phyloP scores from a whole-genome alignment of 2,329 filamentous ascomycete species.

The Daldinia sp. region DNA sequence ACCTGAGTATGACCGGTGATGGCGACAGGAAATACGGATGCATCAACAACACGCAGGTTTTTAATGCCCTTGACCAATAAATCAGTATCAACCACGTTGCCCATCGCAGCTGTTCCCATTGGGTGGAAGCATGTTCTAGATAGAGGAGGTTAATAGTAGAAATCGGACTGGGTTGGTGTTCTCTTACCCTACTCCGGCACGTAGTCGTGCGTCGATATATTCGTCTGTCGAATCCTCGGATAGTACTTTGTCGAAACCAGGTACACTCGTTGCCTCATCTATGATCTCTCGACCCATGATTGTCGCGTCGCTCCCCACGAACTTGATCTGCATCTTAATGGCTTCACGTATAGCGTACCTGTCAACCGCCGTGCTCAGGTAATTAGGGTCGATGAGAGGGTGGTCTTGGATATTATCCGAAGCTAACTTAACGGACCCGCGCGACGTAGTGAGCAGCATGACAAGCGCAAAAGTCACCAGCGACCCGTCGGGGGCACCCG shows the following conservation, averaged over 20 bases:
- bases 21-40: conserved; percentile 52
- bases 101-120: conserved; percentile 50
- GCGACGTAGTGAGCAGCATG: conserved; percentile 48
- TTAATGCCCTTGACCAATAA: conserved; percentile 54
- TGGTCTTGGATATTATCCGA: conserved; percentile 33
- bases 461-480: conserved; percentile 31
- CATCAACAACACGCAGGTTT: conserved; percentile 55
- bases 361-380: conserved; percentile 49
- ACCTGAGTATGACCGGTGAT: conserved; percentile 62
- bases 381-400: conserved; percentile 50
- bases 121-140: conserved; percentile 48
- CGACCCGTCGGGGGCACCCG: conserved; percentile 28
- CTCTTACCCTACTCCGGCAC: conserved; percentile 29
- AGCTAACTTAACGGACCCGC: conserved; percentile 46
- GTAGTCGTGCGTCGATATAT: conserved; percentile 34
- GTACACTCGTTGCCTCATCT: conserved; percentile 42
- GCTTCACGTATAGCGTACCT: conserved; percentile 49
- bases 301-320: conserved; percentile 40
- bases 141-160: neutral
- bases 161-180: neutral
- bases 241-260: conserved; percentile 36
- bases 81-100: conserved; percentile 52
- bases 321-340: conserved; percentile 44
- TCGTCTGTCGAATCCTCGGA: conserved; percentile 31
- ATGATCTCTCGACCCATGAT: conserved; percentile 47